Evolutionary conservation across 176 grass and related monocot genomes (phyloP).

Genomic region (Avena eriantha): DNA sequence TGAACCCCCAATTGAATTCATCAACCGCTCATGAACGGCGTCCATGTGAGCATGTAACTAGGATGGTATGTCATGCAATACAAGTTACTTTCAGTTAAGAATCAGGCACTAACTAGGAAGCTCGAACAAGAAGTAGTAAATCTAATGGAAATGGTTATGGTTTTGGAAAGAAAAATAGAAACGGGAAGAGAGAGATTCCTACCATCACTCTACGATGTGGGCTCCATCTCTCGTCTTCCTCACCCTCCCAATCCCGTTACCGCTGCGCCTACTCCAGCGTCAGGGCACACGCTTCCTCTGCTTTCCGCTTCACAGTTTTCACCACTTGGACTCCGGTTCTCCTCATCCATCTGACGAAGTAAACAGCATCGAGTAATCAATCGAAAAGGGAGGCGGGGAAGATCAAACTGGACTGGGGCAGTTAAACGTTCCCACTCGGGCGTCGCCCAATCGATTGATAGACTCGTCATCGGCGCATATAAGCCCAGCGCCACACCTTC

Average conservation of each 20-base stretch:
- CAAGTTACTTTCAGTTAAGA: background rate
- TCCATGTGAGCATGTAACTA: background rate
- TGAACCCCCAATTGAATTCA: constrained; percentile 19
- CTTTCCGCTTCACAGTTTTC: constrained; percentile 39
- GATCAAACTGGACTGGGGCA: constrained; percentile 5
- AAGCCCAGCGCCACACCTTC: constrained; percentile 37
- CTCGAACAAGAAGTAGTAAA: background rate
- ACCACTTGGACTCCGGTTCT: background rate
- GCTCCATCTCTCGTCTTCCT: background rate
- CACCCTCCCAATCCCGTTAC: background rate
- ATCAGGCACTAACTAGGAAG: background rate
- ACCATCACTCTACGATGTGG: background rate
- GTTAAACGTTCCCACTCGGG: constrained; percentile 39
- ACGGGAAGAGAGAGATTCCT: background rate
- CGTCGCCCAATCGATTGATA: constrained; percentile 8
- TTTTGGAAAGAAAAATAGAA: background rate
- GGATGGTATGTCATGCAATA: background rate
- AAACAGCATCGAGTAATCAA: constrained; percentile 27
- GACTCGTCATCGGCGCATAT: constrained; percentile 35
- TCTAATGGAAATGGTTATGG: background rate
- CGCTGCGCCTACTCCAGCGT: constrained; percentile 1
- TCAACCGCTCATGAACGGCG: constrained; percentile 3
- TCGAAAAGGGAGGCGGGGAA: constrained; percentile 28
- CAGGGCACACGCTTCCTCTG: constrained; percentile 24
- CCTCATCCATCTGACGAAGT: background rate